A percentile compares a stretch with the other conserved stretches of the same genome.
Evolutionary conservation across 768 basidiomycete species (phyloP).

Genomic region (Lactarius indigo): DNA sequence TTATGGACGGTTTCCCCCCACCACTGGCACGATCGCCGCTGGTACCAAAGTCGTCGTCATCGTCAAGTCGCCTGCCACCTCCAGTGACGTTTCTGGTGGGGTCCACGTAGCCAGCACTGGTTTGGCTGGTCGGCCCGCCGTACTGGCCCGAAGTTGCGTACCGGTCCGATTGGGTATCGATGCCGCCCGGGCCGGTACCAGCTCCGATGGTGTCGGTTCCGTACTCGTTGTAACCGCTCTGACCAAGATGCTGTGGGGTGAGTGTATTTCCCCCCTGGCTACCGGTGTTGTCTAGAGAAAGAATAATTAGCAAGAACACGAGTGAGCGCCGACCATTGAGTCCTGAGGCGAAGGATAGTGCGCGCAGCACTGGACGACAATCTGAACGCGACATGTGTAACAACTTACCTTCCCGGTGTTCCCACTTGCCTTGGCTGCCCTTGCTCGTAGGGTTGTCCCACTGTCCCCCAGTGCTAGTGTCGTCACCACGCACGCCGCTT

Average conservation of each 20-base stretch:
- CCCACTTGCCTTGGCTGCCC: conserved; percentile 13
- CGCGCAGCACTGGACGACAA: background rate
- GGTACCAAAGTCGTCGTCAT: background rate
- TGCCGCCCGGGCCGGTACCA: background rate
- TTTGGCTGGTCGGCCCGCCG: background rate
- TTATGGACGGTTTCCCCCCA: background rate
- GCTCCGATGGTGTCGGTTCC: background rate
- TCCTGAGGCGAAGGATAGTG: background rate
- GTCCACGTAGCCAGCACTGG: background rate
- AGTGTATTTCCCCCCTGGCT: background rate
- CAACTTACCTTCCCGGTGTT: background rate
- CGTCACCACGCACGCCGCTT: background rate
- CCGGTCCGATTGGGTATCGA: background rate
- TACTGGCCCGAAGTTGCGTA: conserved; percentile 1
- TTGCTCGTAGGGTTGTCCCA: background rate
- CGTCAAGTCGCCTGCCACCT: background rate
- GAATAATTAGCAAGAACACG: background rate
- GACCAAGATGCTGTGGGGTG: conserved; percentile 1
- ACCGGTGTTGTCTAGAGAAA: background rate
- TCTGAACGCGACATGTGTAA: background rate
- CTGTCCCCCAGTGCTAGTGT: background rate
- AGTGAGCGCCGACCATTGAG: background rate
- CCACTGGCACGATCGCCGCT: too few relatives aligned
- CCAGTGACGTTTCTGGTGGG: background rate
- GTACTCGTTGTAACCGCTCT: background rate